Percentiles rank a stretch among this genome's conserved stretches.
Evolutionary conservation across 257 asterid species (phyloP).

Genomic region (Solanum clarkiae): DNA sequence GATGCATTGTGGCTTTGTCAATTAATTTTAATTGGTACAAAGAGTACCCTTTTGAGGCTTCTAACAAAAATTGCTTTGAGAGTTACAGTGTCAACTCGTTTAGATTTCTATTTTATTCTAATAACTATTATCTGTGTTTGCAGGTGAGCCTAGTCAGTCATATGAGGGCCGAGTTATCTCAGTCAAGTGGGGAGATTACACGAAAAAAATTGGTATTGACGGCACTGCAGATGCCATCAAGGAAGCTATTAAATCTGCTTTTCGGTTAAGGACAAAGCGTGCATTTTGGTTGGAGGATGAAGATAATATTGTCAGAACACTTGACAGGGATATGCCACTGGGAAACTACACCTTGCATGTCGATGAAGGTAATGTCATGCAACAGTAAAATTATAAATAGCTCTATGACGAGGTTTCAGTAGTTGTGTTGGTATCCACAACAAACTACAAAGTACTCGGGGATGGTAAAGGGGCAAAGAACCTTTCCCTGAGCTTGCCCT

Average conservation of each 20-base stretch:
- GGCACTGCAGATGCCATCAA: slow-evolving; percentile 70
- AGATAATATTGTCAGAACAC: slow-evolving; percentile 56
- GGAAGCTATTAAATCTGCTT: slow-evolving; percentile 74
- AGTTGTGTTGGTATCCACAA: not conserved
- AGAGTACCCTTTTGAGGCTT: not conserved
- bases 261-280: slow-evolving; percentile 69
- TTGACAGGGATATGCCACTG: slow-evolving; percentile 88
- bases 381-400: not conserved
- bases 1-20: not conserved
- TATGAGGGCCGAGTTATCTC: slow-evolving; percentile 73
- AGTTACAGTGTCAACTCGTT: not conserved
- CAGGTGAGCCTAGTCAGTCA: slow-evolving; percentile 59
- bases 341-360: slow-evolving; percentile 80
- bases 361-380: slow-evolving; percentile 57
- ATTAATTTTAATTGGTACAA: not conserved
- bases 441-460: not conserved
- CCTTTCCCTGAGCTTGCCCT: not conserved
- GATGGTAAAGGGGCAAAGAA: not conserved
- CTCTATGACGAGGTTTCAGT: not conserved
- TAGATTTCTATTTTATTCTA: not conserved
- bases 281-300: slow-evolving; percentile 95
- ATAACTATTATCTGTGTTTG: not conserved
- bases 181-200: slow-evolving; percentile 58
- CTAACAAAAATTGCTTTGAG: not conserved
- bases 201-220: slow-evolving; percentile 71